Base-by-base conservation (phyloP, 2,329 filamentous ascomycete species). In the Colletotrichum phormii region DNA sequence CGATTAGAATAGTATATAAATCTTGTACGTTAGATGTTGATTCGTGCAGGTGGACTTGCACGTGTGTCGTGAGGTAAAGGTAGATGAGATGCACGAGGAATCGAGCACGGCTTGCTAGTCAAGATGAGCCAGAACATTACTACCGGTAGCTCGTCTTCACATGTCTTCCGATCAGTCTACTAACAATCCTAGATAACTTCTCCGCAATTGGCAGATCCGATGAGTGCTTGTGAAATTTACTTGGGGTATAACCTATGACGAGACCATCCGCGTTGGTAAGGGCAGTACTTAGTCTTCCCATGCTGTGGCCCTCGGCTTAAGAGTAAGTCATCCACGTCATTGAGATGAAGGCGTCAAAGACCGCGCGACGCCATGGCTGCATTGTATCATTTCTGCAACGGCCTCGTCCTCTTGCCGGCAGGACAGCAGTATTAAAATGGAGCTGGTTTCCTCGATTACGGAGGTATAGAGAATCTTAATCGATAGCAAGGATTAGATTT, bases 271-370 rank as follows among this genome's bases (percentile, higher is more conserved):
- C 18, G 26, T 29, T 26, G 24, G 49, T 18, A n/a, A 8, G 42
- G n/a, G n/a, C n/a, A n/a, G n/a, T n/a, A n/a, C n/a, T n/a, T 49
- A 49, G 42, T 49, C 18, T n/a, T 22, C 22, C 29, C 22, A 49
- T 33, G 63, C 64, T 42, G 49, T 42, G 64, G 64, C 68, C 64
- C 37, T 54, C 58, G 64, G 64, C 29, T 42, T 18, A 4, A 33
- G 54, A 11, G 33, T 60, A 64, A 74, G 72, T 74, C 72, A 65
- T 74, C 2, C 69, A 74, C 72, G 72, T 74, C 72, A 73, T 74
- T 55, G 55, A 69, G 71, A 66, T 22, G 71, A 69, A 59, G 70
- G 65, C 70, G 65, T 72, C 70, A 68, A 71, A 59, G 65, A 68
- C 63, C 42, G 13, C 46, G 12, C 15, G n/a, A 24, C 59, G 65